Evolutionary conservation across 768 basidiomycete species (phyloP).

Genomic region (Phylloporus sp.): DNA sequence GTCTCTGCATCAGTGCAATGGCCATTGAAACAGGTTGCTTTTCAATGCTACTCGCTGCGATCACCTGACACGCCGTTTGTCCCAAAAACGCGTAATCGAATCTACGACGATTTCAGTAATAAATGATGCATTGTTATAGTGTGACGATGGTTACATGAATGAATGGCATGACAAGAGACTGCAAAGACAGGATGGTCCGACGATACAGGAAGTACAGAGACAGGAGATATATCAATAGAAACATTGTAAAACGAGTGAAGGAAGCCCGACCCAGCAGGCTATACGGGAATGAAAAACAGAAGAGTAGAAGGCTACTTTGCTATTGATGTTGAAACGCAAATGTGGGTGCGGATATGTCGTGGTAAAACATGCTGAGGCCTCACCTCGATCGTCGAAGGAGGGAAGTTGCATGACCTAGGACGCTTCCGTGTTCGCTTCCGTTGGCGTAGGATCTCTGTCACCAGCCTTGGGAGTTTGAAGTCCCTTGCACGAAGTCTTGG

Average conservation of each 20-base stretch:
- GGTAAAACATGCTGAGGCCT: constrained; percentile 17
- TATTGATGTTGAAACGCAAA: not conserved
- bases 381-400: constrained; percentile 12
- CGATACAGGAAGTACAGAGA: not conserved
- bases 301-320: not conserved
- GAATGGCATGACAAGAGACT: not conserved
- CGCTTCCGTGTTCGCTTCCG: constrained; percentile 19
- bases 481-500: constrained; percentile 26
- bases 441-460: not conserved
- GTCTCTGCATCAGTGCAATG: no score
- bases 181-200: not conserved
- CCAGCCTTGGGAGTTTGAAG: constrained; percentile 16
- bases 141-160: not conserved
- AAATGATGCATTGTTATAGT: not conserved
- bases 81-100: no score
- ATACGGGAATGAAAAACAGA: not conserved
- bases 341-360: not conserved
- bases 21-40: no score
- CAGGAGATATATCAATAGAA: not conserved
- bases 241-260: not conserved
- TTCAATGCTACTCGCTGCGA: no score
- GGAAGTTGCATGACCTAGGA: constrained; percentile 1
- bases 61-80: no score
- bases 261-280: not conserved
- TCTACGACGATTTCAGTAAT: not conserved